Evolutionary conservation across 2,329 filamentous ascomycete species (phyloP).

Genomic region (Cordyceps cateniannulata): DNA sequence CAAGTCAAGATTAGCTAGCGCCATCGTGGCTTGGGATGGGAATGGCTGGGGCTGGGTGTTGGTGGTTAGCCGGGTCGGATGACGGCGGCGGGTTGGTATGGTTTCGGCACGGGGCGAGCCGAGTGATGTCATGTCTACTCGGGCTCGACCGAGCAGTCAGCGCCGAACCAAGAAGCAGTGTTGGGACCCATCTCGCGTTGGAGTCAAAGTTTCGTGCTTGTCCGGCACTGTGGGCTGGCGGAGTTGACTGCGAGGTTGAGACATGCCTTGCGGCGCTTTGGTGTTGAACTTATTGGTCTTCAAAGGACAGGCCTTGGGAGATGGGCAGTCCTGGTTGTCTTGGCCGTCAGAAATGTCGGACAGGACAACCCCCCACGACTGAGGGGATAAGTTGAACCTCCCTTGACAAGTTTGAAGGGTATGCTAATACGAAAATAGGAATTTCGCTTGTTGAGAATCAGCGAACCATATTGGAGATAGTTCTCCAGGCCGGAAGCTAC

Average conservation of each 20-base stretch:
- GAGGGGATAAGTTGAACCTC: constrained; percentile 44
- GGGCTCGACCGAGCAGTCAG: background rate
- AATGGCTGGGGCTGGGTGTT: background rate
- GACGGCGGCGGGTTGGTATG: background rate
- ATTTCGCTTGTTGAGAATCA: background rate
- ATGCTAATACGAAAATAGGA: background rate
- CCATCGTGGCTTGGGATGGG: background rate
- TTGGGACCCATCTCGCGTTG: constrained; percentile 86
- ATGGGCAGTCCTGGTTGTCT: constrained; percentile 42
- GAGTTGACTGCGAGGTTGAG: constrained; percentile 1
- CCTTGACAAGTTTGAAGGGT: background rate
- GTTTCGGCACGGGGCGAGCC: background rate
- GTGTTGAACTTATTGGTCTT: constrained; percentile 16
- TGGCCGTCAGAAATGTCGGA: constrained; percentile 44
- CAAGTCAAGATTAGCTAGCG: constrained; percentile 33
- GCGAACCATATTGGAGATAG: background rate
- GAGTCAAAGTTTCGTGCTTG: constrained; percentile 92
- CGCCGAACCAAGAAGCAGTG: constrained; percentile 25
- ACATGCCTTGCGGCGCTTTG: constrained; percentile 14
- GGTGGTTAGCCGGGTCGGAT: background rate
- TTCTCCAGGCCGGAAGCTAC: background rate
- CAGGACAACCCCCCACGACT: constrained; percentile 38
- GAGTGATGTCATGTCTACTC: background rate
- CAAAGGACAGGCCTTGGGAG: constrained; percentile 31
- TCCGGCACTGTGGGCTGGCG: constrained; percentile 41